Conservation (phyloP, 176 grass and related monocot genomes). For the Lolium multiflorum region DNA sequence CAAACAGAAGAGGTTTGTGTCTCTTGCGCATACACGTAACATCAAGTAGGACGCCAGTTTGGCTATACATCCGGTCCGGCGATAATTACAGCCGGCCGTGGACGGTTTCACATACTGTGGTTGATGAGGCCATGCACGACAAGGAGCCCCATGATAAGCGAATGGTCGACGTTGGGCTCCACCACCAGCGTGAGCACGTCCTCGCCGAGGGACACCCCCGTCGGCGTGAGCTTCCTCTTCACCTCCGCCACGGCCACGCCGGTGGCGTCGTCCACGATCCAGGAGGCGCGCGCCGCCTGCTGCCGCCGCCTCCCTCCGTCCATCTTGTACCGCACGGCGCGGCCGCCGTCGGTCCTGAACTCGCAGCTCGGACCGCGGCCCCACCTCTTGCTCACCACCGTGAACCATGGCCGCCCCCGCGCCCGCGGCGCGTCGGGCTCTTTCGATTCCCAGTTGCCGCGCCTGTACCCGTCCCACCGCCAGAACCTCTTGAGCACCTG, state of each 20-base stretch:
- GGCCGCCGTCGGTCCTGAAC: constrained; percentile 26
- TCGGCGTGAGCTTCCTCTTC: constrained; percentile 77
- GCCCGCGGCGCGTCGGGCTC: constrained; percentile 8
- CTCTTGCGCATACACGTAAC: constrained; percentile 8
- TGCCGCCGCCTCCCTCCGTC: constrained; percentile 46
- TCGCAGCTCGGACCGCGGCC: constrained; percentile 51
- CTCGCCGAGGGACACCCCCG: constrained; percentile 64
- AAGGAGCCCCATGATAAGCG: constrained; percentile 77
- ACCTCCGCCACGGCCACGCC: constrained; percentile 77
- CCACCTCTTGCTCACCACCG: constrained; percentile 48
- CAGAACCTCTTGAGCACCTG: constrained; percentile 67
- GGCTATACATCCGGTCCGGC: constrained; percentile 37
- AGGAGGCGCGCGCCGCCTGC: constrained; percentile 27
- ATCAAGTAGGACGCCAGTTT: background rate
- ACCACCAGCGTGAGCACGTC: constrained; percentile 82
- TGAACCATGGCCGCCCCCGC: constrained; percentile 60
- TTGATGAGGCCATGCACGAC: constrained; percentile 82
- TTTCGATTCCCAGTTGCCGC: background rate
- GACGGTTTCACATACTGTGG: background rate
- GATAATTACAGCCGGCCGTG: background rate
- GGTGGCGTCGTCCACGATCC: constrained; percentile 66
- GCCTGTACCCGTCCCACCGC: constrained; percentile 71
- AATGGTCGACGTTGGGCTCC: constrained; percentile 73
- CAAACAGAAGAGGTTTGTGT: background rate
- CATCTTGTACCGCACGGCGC: constrained; percentile 55